Conservation (phyloP, 2,329 filamentous ascomycete genomes). For the Ramularia endophylla region DNA sequence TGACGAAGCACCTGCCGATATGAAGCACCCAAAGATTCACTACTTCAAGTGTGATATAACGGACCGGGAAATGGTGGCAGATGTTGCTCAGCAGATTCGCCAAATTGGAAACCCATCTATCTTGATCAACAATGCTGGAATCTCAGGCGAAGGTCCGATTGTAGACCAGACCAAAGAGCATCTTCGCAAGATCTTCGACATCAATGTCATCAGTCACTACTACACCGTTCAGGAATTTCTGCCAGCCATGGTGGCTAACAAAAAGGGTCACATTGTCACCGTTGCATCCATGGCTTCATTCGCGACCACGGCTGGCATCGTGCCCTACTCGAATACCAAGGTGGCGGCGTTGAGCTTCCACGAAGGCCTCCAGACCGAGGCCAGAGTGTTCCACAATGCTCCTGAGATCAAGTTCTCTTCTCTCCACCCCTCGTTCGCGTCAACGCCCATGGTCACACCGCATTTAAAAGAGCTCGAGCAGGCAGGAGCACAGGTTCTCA, state of each 20-base stretch:
- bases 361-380: constrained; percentile 40
- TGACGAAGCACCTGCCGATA: constrained; percentile 28
- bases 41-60: constrained; percentile 46
- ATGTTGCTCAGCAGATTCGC: constrained; percentile 36
- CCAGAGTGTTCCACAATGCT: constrained; percentile 38
- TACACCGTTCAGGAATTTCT: constrained; percentile 48
- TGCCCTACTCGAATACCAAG: constrained; percentile 50
- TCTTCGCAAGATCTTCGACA: constrained; percentile 46
- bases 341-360: constrained; percentile 49
- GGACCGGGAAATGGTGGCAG: constrained; percentile 40
- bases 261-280: constrained; percentile 53
- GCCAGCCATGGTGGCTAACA: constrained; percentile 44
- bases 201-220: constrained; percentile 49
- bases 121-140: constrained; percentile 47
- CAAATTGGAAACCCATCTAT: constrained; percentile 41
- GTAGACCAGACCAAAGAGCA: constrained; percentile 40
- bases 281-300: constrained; percentile 51
- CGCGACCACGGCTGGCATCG: constrained; percentile 36
- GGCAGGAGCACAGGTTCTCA: constrained; percentile 30
- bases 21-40: constrained; percentile 29
- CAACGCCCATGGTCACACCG: constrained; percentile 35
- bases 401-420: constrained; percentile 40
- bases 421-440: constrained; percentile 39
- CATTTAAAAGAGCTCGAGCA: constrained; percentile 30
- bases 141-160: constrained; percentile 43